A percentile compares a stretch with the other conserved stretches of the same genome.
phyloP scores from a whole-genome alignment of 2,329 filamentous ascomycete genomes.

The Aspergillus thermomutatus region DNA sequence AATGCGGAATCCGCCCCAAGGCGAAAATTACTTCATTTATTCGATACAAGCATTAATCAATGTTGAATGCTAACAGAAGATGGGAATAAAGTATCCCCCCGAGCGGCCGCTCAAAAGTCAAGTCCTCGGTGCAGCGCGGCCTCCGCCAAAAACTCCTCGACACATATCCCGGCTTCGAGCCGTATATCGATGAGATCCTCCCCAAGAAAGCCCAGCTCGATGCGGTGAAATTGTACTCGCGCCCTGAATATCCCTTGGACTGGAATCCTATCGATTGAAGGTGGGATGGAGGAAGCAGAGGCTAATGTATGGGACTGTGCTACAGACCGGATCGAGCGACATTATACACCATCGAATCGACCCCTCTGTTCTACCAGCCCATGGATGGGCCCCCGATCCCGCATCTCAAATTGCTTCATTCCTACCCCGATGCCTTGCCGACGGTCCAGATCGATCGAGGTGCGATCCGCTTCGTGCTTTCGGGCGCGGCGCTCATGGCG shows the following conservation, averaged over 20 bases:
- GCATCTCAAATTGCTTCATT: constrained; percentile 84
- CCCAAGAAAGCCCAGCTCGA: constrained; percentile 92
- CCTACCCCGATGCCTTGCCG: constrained; percentile 80
- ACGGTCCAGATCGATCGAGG: constrained; percentile 88
- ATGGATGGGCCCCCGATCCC: constrained; percentile 74
- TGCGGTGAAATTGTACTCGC: constrained; percentile 72
- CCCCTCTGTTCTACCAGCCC: constrained; percentile 89
- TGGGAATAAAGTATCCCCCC: constrained; percentile 60
- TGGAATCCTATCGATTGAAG: no score
- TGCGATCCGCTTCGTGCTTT: constrained; percentile 93
- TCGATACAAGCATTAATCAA: constrained; percentile 8
- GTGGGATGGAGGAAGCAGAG: neutral
- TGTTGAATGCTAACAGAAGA: constrained; percentile 12
- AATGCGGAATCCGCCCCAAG: neutral
- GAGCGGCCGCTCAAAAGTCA: constrained; percentile 89
- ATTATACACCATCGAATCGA: constrained; percentile 76
- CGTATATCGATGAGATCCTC: constrained; percentile 88
- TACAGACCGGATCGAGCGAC: constrained; percentile 75
- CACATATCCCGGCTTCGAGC: constrained; percentile 80
- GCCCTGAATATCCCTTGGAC: neutral
- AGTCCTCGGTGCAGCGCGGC: constrained; percentile 87
- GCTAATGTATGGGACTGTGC: constrained; percentile 1
- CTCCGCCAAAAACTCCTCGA: constrained; percentile 79
- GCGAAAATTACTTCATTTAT: neutral
- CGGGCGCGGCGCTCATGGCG: constrained; percentile 92